These are phyloP conservation scores for Phytopythium litorale DNA, from an alignment of 352 stramenopile species.

Conservation along the genomic window DNA sequence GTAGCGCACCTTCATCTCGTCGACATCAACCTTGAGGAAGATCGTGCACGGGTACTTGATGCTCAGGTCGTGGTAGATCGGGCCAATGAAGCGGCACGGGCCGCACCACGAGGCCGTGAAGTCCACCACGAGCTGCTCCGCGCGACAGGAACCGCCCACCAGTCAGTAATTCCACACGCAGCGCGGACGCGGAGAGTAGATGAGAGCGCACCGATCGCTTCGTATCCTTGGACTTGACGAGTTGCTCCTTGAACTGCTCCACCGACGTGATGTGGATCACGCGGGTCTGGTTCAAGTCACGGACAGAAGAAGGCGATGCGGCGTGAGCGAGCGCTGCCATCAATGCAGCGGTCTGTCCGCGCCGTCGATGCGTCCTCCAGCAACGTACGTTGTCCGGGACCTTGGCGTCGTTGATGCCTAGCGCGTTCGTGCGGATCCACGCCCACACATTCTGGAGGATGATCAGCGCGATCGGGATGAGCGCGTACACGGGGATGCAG, in stretches of 20 bases:
- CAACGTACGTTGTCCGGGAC: slow-evolving; percentile 43
- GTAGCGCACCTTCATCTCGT: slow-evolving; percentile 71
- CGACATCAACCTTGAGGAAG: slow-evolving; percentile 90
- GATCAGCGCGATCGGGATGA: slow-evolving; percentile 71
- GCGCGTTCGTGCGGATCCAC: slow-evolving; percentile 63
- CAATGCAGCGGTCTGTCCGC: neutral
- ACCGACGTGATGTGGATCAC: slow-evolving; percentile 69
- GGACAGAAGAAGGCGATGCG: neutral
- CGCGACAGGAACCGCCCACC: neutral
- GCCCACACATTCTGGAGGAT: slow-evolving; percentile 63
- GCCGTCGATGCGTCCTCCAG: neutral
- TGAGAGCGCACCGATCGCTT: slow-evolving; percentile 42
- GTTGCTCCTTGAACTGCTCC: slow-evolving; percentile 71
- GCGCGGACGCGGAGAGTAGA: neutral
- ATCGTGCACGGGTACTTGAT: slow-evolving; percentile 81
- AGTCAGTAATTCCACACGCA: neutral
- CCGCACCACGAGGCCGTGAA: slow-evolving; percentile 90
- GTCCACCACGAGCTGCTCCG: slow-evolving; percentile 64
- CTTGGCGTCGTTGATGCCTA: slow-evolving; percentile 47
- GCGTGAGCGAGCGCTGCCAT: neutral
- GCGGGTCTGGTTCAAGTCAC: slow-evolving; percentile 34
- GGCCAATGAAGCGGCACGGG: slow-evolving; percentile 84
- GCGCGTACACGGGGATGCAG: slow-evolving; percentile 74
- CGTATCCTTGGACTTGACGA: slow-evolving; percentile 60
- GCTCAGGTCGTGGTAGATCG: slow-evolving; percentile 81